Percentiles rank a stretch among this genome's conserved stretches.
These are phyloP conservation scores for Trapa bicornis DNA, from an alignment of 345 rosid genomes.

Conservation along the genomic window DNA sequence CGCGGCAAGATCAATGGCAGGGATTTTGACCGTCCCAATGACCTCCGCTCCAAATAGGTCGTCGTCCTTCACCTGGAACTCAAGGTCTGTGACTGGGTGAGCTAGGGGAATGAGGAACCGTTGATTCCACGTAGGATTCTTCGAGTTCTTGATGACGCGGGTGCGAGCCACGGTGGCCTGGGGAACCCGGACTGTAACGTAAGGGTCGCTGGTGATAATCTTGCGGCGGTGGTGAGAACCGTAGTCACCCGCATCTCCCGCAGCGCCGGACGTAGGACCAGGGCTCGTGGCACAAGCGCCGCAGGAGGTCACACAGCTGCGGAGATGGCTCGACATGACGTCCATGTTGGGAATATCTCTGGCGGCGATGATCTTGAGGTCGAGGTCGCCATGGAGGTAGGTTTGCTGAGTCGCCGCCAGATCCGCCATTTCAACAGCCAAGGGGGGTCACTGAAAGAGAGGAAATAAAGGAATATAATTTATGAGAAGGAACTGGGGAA, in stretches of 20 bases:
- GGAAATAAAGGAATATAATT: not conserved
- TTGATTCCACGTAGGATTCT: conserved; percentile 63
- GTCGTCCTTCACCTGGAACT: conserved; percentile 73
- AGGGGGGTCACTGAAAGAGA: not conserved
- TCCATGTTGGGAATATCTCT: conserved; percentile 66
- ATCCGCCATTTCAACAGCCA: conserved; percentile 6
- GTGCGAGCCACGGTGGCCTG: conserved; percentile 84
- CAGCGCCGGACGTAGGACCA: not conserved
- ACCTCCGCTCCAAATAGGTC: conserved; percentile 70
- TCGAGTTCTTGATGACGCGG: conserved; percentile 53
- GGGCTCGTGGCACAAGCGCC: conserved; percentile 13
- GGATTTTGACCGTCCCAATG: conserved; percentile 45
- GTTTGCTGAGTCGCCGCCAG: conserved; percentile 1
- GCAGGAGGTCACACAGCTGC: conserved; percentile 35
- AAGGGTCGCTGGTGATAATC: conserved; percentile 71
- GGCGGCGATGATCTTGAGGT: conserved; percentile 50
- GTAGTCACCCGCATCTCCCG: conserved; percentile 7
- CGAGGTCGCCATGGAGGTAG: conserved; percentile 69
- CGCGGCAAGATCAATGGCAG: conserved; percentile 30
- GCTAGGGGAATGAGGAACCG: conserved; percentile 53
- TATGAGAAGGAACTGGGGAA: not conserved
- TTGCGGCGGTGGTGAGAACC: conserved; percentile 19
- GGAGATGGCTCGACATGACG: conserved; percentile 23
- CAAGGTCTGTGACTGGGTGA: conserved; percentile 50
- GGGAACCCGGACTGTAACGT: conserved; percentile 75